These are phyloP conservation scores for Chondrus crispus DNA, from an alignment of 23 red algal species.

Conservation along the genomic window DNA sequence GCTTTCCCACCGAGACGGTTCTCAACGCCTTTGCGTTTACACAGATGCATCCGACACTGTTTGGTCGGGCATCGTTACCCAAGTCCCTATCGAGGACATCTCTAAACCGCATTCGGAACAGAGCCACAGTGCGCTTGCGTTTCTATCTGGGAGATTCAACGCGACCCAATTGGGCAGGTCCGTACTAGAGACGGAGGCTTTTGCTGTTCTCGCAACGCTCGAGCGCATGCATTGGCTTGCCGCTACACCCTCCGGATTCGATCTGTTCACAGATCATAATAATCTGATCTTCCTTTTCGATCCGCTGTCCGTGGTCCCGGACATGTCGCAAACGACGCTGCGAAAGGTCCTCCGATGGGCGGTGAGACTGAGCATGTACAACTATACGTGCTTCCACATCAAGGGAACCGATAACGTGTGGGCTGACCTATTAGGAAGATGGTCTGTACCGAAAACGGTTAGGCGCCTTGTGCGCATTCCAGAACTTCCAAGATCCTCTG, in stretches of 20 bases:
- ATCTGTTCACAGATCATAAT: constrained; percentile 8
- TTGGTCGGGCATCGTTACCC: too few species aligned
- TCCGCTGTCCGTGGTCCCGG: neutral
- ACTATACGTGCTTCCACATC: constrained; percentile 17
- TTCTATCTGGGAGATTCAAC: too few species aligned
- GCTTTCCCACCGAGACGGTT: too few species aligned
- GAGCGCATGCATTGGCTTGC: neutral
- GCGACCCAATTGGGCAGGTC: too few species aligned
- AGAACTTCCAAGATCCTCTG: neutral
- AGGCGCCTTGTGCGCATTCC: neutral
- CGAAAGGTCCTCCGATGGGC: constrained; percentile 9
- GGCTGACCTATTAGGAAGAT: neutral
- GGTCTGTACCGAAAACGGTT: neutral
- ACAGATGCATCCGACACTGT: too few species aligned
- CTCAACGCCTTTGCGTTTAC: too few species aligned
- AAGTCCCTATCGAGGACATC: too few species aligned
- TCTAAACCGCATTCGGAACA: too few species aligned
- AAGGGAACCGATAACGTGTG: neutral
- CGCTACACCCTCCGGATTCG: neutral
- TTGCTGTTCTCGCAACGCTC: neutral
- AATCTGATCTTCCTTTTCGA: constrained; percentile 7
- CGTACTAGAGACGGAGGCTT: neutral
- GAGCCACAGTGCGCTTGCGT: too few species aligned
- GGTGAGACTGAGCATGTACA: neutral
- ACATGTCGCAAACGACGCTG: neutral